Conservation (phyloP, 192 early-diverging fungal genomes). For the Cladochytrium replicatum region DNA sequence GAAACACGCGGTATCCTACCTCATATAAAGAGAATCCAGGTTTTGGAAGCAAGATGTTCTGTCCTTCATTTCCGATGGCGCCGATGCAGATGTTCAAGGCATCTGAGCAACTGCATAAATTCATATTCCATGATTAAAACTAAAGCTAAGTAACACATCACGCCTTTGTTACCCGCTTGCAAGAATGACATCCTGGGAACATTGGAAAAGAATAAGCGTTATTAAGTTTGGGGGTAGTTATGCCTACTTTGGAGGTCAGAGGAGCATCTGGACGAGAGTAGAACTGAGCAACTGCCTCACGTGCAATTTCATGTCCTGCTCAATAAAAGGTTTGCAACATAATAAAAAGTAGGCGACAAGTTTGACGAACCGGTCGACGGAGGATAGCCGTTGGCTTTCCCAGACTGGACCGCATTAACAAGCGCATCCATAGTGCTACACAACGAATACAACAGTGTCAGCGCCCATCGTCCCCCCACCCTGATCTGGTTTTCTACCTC, state of each 20-base stretch:
- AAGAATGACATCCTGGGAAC: slow-evolving; percentile 77
- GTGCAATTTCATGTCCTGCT: slow-evolving; percentile 41
- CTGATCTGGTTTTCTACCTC: background rate
- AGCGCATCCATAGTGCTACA: slow-evolving; percentile 55
- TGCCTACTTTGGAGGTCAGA: slow-evolving; percentile 32
- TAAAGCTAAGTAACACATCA: background rate
- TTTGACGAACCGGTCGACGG: slow-evolving; percentile 53
- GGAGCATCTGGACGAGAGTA: slow-evolving; percentile 62
- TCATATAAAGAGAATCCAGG: slow-evolving; percentile 85
- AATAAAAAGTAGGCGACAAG: background rate
- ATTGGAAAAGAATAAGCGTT: slow-evolving; percentile 3
- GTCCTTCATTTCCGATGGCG: slow-evolving; percentile 63
- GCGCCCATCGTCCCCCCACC: background rate
- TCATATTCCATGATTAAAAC: slow-evolving; percentile 22
- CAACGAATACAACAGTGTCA: background rate
- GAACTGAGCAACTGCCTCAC: slow-evolving; percentile 65
- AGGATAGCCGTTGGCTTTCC: slow-evolving; percentile 74
- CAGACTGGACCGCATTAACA: slow-evolving; percentile 51
- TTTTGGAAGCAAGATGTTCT: slow-evolving; percentile 76
- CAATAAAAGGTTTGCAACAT: background rate
- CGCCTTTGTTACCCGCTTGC: slow-evolving; percentile 44
- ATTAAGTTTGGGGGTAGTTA: background rate
- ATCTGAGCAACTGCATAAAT: slow-evolving; percentile 51
- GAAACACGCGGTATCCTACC: background rate
- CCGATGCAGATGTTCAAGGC: slow-evolving; percentile 63